Evolutionary conservation across 2,329 filamentous ascomycete species (phyloP), one percentile per base, ranked within the genome.

Genomic region (Aureobasidium sp.): DNA sequence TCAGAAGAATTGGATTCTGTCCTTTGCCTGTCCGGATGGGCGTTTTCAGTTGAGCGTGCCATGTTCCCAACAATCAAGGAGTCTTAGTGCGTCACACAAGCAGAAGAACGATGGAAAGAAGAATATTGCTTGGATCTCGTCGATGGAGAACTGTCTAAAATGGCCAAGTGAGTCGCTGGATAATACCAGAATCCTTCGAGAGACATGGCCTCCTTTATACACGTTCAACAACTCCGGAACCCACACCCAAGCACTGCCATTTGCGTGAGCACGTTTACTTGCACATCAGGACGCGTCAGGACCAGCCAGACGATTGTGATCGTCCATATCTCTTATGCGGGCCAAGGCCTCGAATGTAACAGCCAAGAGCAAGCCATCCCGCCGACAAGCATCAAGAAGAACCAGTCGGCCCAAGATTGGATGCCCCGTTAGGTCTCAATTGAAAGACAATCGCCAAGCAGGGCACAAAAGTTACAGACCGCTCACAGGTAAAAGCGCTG

Each of bases 261-360:
- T 31, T 22, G 42, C 45, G 14, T 19, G 22, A 33, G 31, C 33
- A 40, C 45, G 57, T 50, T 45, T 50, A 33, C 24, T 31, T 29
- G 14, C 45, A 48, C 45, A 42, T 49, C 57, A 50, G 33, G 44
- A 60, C 57, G 57, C 57, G 57, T 60, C 57, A 60, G 57, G 48
- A 60, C 15, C 44, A 50, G 45, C 33, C 11, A 29, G 57, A 31
- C 57, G 57, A 40, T 60, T 29, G 35, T 39, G 60, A 61, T 61
- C 60, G 42, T n/a, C 60, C 49, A 61, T 53, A 54, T 54, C 60
- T 56, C 49, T 39, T 35, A 56, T 61, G 49, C 42, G 42, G 50
- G 60, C 60, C 60, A 61, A 61, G 60, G 60, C 39, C 47, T 45
- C 39, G 31, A 22, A 61, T 56, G 60, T 53, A 47, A 61, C 60